Evolutionary conservation across 2,329 filamentous ascomycete genomes (phyloP).

Genomic region (Sordariomycetes sp.): DNA sequence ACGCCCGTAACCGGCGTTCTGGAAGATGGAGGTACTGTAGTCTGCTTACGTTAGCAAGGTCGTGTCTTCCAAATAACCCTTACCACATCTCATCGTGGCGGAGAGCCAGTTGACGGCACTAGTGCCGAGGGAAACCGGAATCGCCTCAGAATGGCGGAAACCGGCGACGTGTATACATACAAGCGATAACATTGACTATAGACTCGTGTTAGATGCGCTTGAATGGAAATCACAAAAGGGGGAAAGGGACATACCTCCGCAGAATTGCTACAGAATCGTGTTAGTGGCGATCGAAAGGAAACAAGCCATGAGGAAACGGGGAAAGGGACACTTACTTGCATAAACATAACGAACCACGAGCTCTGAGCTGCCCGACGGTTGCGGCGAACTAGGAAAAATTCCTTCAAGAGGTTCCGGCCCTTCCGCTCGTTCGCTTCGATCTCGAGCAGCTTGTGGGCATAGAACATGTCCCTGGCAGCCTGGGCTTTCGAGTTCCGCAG

Average conservation of each 20-base stretch:
- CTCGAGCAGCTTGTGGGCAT: conserved; percentile 28
- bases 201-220: not conserved
- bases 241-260: conserved; percentile 9
- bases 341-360: conserved; percentile 25
- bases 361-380: conserved; percentile 24
- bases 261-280: no score
- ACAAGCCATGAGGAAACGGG: no score
- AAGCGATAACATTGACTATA: conserved; percentile 42
- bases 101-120: conserved; percentile 48
- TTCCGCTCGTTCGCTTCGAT: conserved; percentile 17
- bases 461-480: conserved; percentile 39
- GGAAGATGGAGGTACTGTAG: conserved; percentile 35
- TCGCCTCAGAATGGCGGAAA: conserved; percentile 26
- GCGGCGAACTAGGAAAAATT: conserved; percentile 24
- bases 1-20: conserved; percentile 25
- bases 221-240: conserved; percentile 9
- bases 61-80: conserved; percentile 45
- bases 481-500: conserved; percentile 36
- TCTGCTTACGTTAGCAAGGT: no score
- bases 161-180: no score
- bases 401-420: conserved; percentile 19
- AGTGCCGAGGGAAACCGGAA: conserved; percentile 45
- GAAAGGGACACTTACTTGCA: no score
- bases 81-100: no score
- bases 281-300: no score